Evolutionary conservation across 1,284 basidiomycete genomes (phyloP).

Genomic region (Inonotus hispidus): DNA sequence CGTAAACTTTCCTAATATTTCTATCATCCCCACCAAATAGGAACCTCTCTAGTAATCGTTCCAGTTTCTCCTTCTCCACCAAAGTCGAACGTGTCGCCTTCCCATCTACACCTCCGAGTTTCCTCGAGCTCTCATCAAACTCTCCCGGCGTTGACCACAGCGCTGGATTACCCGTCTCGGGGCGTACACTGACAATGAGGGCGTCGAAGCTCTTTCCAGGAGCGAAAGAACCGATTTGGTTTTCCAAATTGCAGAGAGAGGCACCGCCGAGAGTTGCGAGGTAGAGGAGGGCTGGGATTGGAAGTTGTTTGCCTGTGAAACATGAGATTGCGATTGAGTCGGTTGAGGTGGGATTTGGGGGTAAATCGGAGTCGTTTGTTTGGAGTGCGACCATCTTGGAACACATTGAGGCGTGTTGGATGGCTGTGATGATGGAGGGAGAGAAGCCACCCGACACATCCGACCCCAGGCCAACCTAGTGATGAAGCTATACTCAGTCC

Average conservation of each 20-base stretch:
- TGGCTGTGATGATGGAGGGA: constrained; percentile 76
- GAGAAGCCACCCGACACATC: constrained; percentile 90
- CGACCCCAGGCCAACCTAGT: constrained; percentile 81
- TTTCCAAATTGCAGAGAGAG: constrained; percentile 68
- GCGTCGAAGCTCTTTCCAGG: constrained; percentile 91
- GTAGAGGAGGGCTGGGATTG: constrained; percentile 76
- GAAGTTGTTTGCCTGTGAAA: constrained; percentile 63
- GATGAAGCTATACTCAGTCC: not conserved
- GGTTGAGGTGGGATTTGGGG: constrained; percentile 14
- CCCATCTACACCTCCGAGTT: constrained; percentile 23
- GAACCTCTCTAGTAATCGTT: constrained; percentile 62
- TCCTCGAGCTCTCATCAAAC: constrained; percentile 22
- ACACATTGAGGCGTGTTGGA: constrained; percentile 80
- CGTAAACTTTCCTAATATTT: constrained; percentile 82
- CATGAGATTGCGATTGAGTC: constrained; percentile 20
- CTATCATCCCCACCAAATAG: constrained; percentile 85
- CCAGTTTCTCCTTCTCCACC: constrained; percentile 32
- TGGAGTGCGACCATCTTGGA: constrained; percentile 68
- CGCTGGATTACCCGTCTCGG: constrained; percentile 51
- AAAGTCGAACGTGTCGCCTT: constrained; percentile 11
- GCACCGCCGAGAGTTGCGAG: constrained; percentile 94
- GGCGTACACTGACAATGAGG: constrained; percentile 54
- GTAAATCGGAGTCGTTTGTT: constrained; percentile 23
- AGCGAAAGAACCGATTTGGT: constrained; percentile 73
- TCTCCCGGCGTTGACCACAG: constrained; percentile 50